These are phyloP conservation scores for Torulaspora franciscae DNA, from an alignment of 805 yeast genomes.

Conservation along the genomic window DNA sequence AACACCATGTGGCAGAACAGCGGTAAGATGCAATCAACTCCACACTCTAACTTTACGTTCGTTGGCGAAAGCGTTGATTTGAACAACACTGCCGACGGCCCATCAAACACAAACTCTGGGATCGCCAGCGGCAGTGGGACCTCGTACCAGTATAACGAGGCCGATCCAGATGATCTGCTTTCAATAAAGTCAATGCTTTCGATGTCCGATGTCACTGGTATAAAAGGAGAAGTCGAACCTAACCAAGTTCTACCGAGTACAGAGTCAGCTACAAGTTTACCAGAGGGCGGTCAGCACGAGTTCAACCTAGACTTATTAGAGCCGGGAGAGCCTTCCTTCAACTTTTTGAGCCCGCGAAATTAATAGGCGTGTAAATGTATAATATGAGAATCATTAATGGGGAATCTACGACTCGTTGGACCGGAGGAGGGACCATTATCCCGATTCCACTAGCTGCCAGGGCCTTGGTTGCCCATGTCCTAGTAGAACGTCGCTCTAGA, in stretches of 20 bases:
- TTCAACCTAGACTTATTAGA: conserved; percentile 24
- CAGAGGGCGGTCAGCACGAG: conserved; percentile 6
- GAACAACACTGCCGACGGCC: conserved; percentile 2
- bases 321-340: conserved; percentile 23
- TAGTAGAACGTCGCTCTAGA: no score
- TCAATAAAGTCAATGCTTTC: conserved; percentile 9
- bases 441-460: no score
- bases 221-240: conserved; percentile 1
- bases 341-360: conserved; percentile 28
- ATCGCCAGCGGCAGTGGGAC: conserved; percentile 11
- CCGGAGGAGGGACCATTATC: no score
- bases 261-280: background rate
- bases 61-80: conserved; percentile 5
- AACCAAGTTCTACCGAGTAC: conserved; percentile 2
- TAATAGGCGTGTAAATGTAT: background rate
- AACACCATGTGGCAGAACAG: conserved; percentile 8
- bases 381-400: background rate
- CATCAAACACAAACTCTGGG: conserved; percentile 4
- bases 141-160: conserved; percentile 8
- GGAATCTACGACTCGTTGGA: background rate
- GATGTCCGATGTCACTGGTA: conserved; percentile 5
- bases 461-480: no score
- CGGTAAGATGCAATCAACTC: conserved; percentile 6
- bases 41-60: conserved; percentile 8
- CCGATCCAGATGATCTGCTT: conserved; percentile 8